phyloP scores from a whole-genome alignment of 1,284 basidiomycete genomes.

The Ustilago trichophora region DNA sequence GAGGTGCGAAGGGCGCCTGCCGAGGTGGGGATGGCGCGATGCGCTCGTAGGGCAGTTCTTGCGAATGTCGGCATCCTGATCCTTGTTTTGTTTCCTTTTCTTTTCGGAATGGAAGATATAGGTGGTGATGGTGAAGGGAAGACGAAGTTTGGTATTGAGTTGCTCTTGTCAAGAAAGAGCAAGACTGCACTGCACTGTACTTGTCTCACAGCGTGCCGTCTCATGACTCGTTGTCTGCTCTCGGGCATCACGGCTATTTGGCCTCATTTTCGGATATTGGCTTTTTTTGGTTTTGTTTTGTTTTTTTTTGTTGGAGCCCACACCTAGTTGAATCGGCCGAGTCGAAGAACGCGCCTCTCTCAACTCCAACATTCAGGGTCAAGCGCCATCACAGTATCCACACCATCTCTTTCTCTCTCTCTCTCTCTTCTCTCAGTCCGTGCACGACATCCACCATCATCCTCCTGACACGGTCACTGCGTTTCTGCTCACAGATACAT shows the following conservation, averaged over 20 bases:
- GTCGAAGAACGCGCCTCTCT: constrained; percentile 19
- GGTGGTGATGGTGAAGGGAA: background rate
- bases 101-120: background rate
- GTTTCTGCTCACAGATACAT: no score
- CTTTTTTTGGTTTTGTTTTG: background rate
- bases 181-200: no score
- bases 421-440: no score
- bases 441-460: constrained; percentile 8
- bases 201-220: no score
- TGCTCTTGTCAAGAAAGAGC: background rate
- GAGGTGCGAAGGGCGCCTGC: background rate
- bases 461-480: no score
- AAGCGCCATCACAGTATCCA: no score
- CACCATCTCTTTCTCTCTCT: no score
- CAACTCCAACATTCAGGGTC: constrained; percentile 10
- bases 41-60: constrained; percentile 31
- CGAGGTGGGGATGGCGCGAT: constrained; percentile 3
- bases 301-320: background rate
- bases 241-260: constrained; percentile 17
- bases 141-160: no score
- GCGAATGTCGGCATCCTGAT: constrained; percentile 22
- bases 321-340: constrained; percentile 37
- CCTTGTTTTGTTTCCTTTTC: background rate
- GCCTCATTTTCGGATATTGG: constrained; percentile 34
- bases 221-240: no score